A percentile compares a stretch with the other conserved stretches of the same genome.
phyloP scores from a whole-genome alignment of 805 yeast genomes.

The Clavispora asparagi region DNA sequence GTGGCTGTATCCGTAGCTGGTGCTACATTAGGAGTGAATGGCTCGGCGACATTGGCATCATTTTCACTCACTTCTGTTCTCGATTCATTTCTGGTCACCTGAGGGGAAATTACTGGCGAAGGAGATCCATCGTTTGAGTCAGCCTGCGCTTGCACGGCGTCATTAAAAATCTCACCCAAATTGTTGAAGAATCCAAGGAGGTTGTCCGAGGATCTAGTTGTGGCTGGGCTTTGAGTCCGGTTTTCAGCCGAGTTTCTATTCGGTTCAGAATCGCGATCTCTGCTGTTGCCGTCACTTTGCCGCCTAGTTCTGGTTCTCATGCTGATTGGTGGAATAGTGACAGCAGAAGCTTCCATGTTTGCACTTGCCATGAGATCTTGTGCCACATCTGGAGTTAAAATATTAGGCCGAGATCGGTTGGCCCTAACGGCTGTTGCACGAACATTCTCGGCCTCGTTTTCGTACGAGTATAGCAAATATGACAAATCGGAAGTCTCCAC shows the following conservation, averaged over 20 bases:
- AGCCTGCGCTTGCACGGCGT: slow-evolving; percentile 1
- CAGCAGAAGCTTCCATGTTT: slow-evolving; percentile 21
- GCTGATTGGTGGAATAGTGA: slow-evolving; percentile 4
- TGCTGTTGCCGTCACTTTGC: background rate
- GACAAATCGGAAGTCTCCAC: slow-evolving; percentile 22
- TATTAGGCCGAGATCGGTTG: slow-evolving; percentile 29
- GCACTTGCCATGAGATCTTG: slow-evolving; percentile 28
- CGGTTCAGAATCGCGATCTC: background rate
- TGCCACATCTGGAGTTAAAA: slow-evolving; percentile 33
- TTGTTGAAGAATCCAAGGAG: slow-evolving; percentile 6
- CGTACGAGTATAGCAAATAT: slow-evolving; percentile 24
- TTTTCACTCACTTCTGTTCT: background rate
- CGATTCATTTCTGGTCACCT: background rate
- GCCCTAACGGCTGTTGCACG: slow-evolving; percentile 25
- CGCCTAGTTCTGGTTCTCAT: background rate
- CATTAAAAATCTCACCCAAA: slow-evolving; percentile 9
- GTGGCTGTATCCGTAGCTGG: background rate
- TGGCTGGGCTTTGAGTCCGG: background rate
- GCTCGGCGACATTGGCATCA: background rate
- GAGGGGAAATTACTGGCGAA: background rate
- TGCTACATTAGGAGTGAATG: background rate
- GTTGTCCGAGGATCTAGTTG: background rate
- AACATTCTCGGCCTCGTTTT: slow-evolving; percentile 17
- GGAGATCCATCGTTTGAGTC: background rate
- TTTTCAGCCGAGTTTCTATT: background rate